Evolutionary conservation across 306 rosid genomes (phyloP).

Genomic region (Morella rubra): DNA sequence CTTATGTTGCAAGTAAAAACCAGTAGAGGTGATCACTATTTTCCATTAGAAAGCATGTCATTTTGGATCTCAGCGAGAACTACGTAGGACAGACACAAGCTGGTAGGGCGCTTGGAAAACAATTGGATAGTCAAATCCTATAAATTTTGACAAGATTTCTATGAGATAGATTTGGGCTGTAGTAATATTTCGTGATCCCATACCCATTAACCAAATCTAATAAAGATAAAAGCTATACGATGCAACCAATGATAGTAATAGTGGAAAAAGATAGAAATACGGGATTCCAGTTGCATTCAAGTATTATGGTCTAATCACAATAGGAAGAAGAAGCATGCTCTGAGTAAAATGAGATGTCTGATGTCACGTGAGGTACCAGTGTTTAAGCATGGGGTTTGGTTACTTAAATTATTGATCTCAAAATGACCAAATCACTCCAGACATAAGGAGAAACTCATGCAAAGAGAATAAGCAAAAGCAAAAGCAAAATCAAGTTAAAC

Average conservation of each 20-base stretch:
- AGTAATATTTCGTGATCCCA: neutral
- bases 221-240: neutral
- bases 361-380: neutral
- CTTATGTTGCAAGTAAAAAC: too few species aligned
- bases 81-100: neutral
- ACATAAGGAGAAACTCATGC: neutral
- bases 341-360: neutral
- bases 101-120: neutral
- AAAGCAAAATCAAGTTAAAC: constrained; percentile 12
- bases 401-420: neutral
- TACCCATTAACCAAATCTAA: neutral
- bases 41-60: neutral
- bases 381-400: neutral
- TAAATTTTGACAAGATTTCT: neutral
- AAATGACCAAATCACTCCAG: neutral
- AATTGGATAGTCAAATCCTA: neutral
- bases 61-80: neutral
- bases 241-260: neutral
- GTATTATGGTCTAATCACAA: neutral
- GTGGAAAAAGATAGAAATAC: neutral
- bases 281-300: neutral
- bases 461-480: constrained; percentile 3
- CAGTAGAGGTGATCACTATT: neutral
- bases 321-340: neutral
- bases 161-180: neutral